Percentiles rank a stretch among this genome's conserved stretches.
Evolutionary conservation across 2,329 filamentous ascomycete species (phyloP).

Genomic region (Venturia oleaginea): DNA sequence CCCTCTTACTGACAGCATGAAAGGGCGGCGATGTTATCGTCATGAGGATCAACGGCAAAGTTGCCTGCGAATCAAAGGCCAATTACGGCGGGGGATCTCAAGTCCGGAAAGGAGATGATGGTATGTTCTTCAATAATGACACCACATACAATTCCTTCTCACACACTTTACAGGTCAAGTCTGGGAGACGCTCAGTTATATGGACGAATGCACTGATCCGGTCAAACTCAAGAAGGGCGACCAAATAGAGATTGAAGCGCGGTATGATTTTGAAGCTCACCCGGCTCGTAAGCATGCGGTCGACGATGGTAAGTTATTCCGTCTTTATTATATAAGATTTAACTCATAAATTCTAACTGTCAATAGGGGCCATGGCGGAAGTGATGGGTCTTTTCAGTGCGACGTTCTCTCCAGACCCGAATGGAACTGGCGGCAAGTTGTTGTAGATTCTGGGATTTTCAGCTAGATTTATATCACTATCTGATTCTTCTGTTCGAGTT

Average conservation of each 20-base stretch:
- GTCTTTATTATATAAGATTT: neutral
- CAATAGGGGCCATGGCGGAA: neutral
- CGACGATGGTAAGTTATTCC: neutral
- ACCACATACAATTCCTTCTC: neutral
- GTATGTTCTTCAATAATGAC: neutral
- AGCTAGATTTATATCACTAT: no score
- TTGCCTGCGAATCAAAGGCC: constrained; percentile 8
- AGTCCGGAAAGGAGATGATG: neutral
- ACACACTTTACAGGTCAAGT: neutral
- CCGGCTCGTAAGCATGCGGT: constrained; percentile 5
- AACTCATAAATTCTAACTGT: neutral
- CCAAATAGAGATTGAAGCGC: neutral
- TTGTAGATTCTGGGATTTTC: neutral
- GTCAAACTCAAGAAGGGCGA: constrained; percentile 8
- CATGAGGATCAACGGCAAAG: neutral
- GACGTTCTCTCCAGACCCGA: neutral
- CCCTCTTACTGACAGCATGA: neutral
- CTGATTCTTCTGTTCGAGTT: no score
- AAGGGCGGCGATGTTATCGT: neutral
- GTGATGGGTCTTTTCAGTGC: neutral
- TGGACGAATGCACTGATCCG: constrained; percentile 8
- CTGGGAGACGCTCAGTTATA: neutral
- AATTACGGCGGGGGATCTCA: constrained; percentile 6
- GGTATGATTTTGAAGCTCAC: constrained; percentile 4
- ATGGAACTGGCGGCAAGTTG: neutral